Base-by-base conservation (phyloP, 768 basidiomycete species). In the Lentinula raphanica region DNA sequence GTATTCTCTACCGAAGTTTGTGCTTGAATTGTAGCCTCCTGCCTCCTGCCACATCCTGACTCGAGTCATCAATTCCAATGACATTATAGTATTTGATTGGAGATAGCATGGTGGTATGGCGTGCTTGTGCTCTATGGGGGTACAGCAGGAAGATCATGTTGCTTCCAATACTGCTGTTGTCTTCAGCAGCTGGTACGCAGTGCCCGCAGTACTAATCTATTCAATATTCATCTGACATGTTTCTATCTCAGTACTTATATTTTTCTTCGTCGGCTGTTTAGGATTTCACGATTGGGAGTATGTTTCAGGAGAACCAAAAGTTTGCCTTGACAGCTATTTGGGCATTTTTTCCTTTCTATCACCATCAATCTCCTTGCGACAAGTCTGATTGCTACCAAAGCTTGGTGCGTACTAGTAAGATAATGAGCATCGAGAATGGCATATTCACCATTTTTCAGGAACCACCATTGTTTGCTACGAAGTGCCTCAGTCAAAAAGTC, bases 71-170 rank as follows among this genome's bases (percentile, higher is more conserved):
- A n/a, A n/a, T n/a, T n/a, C n/a, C n/a, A n/a, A 19, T 21, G 27
- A 7, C 27, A 23, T 50, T 8, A 12, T 44, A 50, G 49, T 50
- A 50, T 25, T 32, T 50, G 5, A 50, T 50, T 35, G 53, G 53
- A 2, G 53, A 54, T 42, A 31, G 35, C 36, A 38, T 54, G 5
- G 53, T 54, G 6, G 40, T 36, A 6, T 54, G 53, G 53, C 53
- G 53, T 5, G 53, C 53, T 15, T 54, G 40, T 40, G 53, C 40
- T 8, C 36, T 54, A 9, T 54, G 53, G 53, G 40, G 53, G 8
- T 40, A 44, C 28, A 23, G 7, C 3, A 54, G 28, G 36, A 27
- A 12, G 25, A 19, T 54, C 5, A 19, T 54, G 36, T 13, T 54
- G 8, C 27, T 54, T 8, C 53, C 53, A 11, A 38, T 54, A 15